These are phyloP conservation scores for Tolypocladium nubicola DNA, from an alignment of 2,329 filamentous ascomycete genomes.

Conservation along the genomic window DNA sequence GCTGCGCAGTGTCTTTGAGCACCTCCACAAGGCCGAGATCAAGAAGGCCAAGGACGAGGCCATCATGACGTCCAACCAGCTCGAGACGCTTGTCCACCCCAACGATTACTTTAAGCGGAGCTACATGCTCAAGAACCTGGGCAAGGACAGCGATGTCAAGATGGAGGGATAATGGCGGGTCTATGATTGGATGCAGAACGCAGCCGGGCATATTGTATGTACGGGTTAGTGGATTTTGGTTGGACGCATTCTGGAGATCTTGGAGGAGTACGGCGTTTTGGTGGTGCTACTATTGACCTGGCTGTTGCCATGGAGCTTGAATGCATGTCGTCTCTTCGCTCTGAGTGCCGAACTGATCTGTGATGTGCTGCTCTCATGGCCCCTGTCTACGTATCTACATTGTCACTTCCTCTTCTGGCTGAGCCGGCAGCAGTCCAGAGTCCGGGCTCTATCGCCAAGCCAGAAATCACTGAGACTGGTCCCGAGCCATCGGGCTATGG, in stretches of 20 bases:
- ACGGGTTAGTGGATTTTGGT: neutral
- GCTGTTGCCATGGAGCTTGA: neutral
- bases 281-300: neutral
- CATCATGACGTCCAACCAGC: slow-evolving; percentile 60
- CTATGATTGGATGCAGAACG: slow-evolving; percentile 5
- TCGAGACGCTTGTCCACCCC: slow-evolving; percentile 93
- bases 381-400: too few relatives aligned
- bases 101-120: slow-evolving; percentile 98
- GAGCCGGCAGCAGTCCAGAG: too few relatives aligned
- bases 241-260: neutral
- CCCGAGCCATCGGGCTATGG: too few relatives aligned
- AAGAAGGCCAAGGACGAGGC: slow-evolving; percentile 67
- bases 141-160: slow-evolving; percentile 41
- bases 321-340: neutral
- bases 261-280: neutral
- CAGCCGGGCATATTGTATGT: neutral
- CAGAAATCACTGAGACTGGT: too few relatives aligned
- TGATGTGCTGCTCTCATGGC: too few relatives aligned
- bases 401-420: too few relatives aligned
- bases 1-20: slow-evolving; percentile 65
- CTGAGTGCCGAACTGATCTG: too few relatives aligned
- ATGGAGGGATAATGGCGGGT: slow-evolving; percentile 38
- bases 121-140: slow-evolving; percentile 76
- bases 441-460: too few relatives aligned
- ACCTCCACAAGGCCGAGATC: slow-evolving; percentile 68